phyloP scores from a whole-genome alignment of 352 stramenopile genomes.

The Globisporangium paroecandrum region DNA sequence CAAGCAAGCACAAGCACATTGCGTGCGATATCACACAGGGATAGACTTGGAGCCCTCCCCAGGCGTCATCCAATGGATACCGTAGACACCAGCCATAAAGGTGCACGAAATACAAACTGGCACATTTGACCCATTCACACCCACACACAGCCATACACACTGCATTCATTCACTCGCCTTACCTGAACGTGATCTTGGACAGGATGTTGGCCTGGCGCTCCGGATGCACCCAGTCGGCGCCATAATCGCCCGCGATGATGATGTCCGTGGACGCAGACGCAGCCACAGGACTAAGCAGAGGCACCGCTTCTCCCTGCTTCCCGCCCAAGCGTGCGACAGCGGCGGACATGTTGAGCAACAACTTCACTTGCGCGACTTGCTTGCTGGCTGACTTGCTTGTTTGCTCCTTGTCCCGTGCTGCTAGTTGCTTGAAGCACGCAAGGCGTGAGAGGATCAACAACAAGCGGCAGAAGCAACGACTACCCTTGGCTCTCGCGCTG shows the following conservation, averaged over 20 bases:
- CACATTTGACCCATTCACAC: neutral
- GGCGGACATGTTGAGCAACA: neutral
- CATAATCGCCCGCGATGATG: neutral
- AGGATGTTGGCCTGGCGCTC: constrained; percentile 6
- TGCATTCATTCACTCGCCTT: neutral
- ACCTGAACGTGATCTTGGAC: constrained; percentile 19
- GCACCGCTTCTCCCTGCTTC: neutral
- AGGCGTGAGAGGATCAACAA: neutral
- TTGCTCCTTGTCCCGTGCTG: neutral
- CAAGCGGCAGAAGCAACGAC: neutral
- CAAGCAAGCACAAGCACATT: neutral
- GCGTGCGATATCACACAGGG: neutral
- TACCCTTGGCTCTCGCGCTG: neutral
- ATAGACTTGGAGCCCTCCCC: neutral
- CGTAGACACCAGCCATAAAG: neutral
- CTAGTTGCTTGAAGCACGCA: neutral
- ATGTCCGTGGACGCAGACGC: neutral
- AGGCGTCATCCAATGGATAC: neutral
- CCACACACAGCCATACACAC: too few relatives aligned
- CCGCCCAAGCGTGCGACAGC: neutral
- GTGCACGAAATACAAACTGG: neutral
- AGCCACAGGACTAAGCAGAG: neutral
- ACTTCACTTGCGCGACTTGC: neutral
- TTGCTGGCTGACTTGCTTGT: neutral
- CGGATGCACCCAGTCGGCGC: constrained; percentile 3